These are phyloP conservation scores for Debaryomyces subglobosus DNA, from an alignment of 1,139 yeast genomes.

Conservation along the genomic window DNA sequence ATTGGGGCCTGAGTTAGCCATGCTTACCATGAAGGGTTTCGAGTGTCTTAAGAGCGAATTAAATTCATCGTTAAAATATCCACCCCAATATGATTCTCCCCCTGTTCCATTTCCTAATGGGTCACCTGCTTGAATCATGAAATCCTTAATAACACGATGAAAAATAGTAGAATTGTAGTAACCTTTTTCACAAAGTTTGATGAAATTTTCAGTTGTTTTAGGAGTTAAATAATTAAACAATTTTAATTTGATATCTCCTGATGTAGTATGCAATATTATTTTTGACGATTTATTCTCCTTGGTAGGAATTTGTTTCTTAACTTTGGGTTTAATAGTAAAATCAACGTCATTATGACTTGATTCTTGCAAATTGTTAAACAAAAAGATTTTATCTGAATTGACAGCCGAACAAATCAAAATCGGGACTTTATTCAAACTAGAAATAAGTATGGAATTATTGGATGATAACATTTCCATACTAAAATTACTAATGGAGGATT, in stretches of 20 bases:
- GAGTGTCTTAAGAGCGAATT: slow-evolving; percentile 37
- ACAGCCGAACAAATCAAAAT: slow-evolving; percentile 36
- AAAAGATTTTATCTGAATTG: slow-evolving; percentile 31
- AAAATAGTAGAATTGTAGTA: slow-evolving; percentile 47
- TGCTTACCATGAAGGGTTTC: slow-evolving; percentile 47
- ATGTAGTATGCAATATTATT: slow-evolving; percentile 43
- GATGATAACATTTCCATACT: slow-evolving; percentile 41
- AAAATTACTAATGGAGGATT: slow-evolving; percentile 17
- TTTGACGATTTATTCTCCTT: slow-evolving; percentile 9
- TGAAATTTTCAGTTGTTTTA: slow-evolving; percentile 41
- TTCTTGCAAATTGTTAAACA: slow-evolving; percentile 30
- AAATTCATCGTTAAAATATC: slow-evolving; percentile 47
- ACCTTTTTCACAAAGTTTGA: slow-evolving; percentile 34
- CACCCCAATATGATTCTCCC: slow-evolving; percentile 50
- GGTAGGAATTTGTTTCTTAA: background rate
- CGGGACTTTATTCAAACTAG: slow-evolving; percentile 34
- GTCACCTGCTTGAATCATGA: slow-evolving; percentile 60
- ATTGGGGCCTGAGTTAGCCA: slow-evolving; percentile 42
- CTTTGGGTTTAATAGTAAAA: slow-evolving; percentile 12
- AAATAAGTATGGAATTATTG: slow-evolving; percentile 36
- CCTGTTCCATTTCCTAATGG: slow-evolving; percentile 55
- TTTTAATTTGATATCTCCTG: slow-evolving; percentile 47
- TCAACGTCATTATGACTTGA: slow-evolving; percentile 19
- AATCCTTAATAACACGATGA: slow-evolving; percentile 50
- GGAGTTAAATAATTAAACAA: slow-evolving; percentile 9